Conservation (phyloP, 192 early-diverging fungal genomes). For the Dissophora ornata region DNA sequence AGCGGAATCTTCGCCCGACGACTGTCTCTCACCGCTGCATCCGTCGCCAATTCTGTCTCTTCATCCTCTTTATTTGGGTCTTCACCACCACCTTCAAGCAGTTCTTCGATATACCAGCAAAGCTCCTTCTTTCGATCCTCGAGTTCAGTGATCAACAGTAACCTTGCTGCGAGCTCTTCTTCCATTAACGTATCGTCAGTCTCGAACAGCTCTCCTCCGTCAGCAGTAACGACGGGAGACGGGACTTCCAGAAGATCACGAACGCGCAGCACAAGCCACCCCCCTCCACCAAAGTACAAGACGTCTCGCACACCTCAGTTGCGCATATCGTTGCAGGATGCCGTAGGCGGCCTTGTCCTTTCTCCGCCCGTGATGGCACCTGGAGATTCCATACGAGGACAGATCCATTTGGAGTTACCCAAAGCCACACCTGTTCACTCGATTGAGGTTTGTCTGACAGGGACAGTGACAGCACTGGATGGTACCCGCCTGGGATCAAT, state of each 20-base stretch:
- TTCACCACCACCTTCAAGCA: constrained; percentile 24
- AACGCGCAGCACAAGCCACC: constrained; percentile 42
- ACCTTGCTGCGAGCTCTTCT: constrained; percentile 11
- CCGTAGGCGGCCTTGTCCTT: constrained; percentile 32
- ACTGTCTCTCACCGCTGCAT: constrained; percentile 46
- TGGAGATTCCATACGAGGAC: constrained; percentile 48
- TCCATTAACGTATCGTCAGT: constrained; percentile 26
- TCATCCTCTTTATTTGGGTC: constrained; percentile 49
- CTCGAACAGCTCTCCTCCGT: constrained; percentile 1
- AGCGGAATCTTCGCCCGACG: constrained; percentile 38
- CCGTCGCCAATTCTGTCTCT: constrained; percentile 41
- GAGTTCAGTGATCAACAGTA: constrained; percentile 14
- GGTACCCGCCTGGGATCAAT: constrained; percentile 38
- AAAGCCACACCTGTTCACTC: constrained; percentile 51
- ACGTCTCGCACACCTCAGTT: constrained; percentile 45
- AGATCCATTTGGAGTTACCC: constrained; percentile 46
- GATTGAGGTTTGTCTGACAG: constrained; percentile 45
- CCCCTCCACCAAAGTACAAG: constrained; percentile 54
- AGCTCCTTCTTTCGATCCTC: constrained; percentile 49
- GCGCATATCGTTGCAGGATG: constrained; percentile 48
- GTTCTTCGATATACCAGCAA: constrained; percentile 46
- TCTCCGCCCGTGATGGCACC: constrained; percentile 52
- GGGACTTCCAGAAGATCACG: not conserved
- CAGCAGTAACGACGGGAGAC: not conserved
- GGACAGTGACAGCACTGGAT: constrained; percentile 50